phyloP scores from a whole-genome alignment of 2,329 filamentous ascomycete genomes.

The Zymoseptoria pseudotritici region DNA sequence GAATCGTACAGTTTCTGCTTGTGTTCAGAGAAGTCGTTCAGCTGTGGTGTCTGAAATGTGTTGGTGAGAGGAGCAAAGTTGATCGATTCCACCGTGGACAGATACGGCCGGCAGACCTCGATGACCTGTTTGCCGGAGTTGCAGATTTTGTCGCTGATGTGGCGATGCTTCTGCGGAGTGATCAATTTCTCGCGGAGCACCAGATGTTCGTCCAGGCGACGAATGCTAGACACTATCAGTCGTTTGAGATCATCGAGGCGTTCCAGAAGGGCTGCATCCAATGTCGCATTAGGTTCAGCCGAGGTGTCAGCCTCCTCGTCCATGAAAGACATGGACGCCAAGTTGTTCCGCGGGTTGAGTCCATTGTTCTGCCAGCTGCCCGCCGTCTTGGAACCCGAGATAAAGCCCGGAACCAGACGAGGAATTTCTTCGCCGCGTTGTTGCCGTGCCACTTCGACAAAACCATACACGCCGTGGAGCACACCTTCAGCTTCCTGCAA shows the following conservation, averaged over 20 bases:
- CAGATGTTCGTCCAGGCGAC: constrained; percentile 79
- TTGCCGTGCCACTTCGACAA: constrained; percentile 88
- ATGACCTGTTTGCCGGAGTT: constrained; percentile 69
- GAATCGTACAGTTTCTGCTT: constrained; percentile 94
- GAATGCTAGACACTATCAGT: constrained; percentile 75
- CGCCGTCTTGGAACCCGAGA: constrained; percentile 73
- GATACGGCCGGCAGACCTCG: constrained; percentile 84
- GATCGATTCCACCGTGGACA: constrained; percentile 83
- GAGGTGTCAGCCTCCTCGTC: constrained; percentile 76
- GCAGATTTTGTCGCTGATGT: constrained; percentile 77
- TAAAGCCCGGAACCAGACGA: constrained; percentile 86
- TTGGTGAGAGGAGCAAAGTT: constrained; percentile 74
- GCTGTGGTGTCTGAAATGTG: constrained; percentile 72
- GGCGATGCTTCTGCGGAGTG: constrained; percentile 67
- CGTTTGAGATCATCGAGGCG: constrained; percentile 79
- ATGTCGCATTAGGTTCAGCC: constrained; percentile 61
- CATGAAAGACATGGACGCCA: constrained; percentile 62
- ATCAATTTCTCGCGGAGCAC: constrained; percentile 72
- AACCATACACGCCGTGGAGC: constrained; percentile 86
- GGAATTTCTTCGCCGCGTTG: constrained; percentile 90
- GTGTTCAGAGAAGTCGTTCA: constrained; percentile 79
- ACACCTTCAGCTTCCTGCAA: constrained; percentile 96
- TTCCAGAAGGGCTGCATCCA: constrained; percentile 73
- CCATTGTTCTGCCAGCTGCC: constrained; percentile 78
- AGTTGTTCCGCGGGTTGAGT: constrained; percentile 55